Base-by-base conservation (phyloP, 2,329 filamentous ascomycete genomes). In the Trichophyton simii region DNA sequence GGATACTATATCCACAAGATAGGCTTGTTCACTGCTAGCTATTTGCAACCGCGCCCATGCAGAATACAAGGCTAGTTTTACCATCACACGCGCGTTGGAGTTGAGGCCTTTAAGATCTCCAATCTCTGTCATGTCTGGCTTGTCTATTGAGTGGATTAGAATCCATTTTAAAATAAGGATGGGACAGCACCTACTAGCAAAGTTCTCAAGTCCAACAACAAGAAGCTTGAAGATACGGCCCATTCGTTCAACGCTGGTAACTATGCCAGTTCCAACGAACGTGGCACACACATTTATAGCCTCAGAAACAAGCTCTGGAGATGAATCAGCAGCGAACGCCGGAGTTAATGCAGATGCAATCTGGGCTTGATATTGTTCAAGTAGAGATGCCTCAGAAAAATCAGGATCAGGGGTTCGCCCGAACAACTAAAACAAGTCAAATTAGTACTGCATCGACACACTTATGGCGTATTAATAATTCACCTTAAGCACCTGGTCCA, bases 161-260 rank as follows among this genome's bases (percentile, higher is more conserved):
- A 52, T 8, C 9, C 22, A 61, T 3, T 7, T 55, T n/a, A 20
- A 20, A 44, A n/a, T 44, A 22, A 18, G 20, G 13, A 44, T 22
- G 2, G 31, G 25, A 48, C 5, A 50, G n/a, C 7, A 69, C 76
- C 67, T 73, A 79, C 82, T 85, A 1, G 89, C 89, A 69, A 97
- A 96, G 73, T 92, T 96, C 69, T 97, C 92, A 1, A 99, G 80
- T 0, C 91, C 91, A 50, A 87, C 87, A 4, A 96, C 89, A 1
- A 99, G 81, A 0, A 95, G 87, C 76, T 96, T 97, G 61, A 99
- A 81, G 60, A 99, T 99, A 61, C 94, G 87, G 22, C 94, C 94
- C 94, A 99, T 99, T n/a, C 94, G 85, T 67, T 99, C 95, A 7
- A 97, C 85, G 73, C 97, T 94, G 0, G 91, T 96, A 7, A 99